These are phyloP conservation scores for Colletotrichum cordylinicola DNA, from an alignment of 2,329 filamentous ascomycete genomes.

Conservation along the genomic window DNA sequence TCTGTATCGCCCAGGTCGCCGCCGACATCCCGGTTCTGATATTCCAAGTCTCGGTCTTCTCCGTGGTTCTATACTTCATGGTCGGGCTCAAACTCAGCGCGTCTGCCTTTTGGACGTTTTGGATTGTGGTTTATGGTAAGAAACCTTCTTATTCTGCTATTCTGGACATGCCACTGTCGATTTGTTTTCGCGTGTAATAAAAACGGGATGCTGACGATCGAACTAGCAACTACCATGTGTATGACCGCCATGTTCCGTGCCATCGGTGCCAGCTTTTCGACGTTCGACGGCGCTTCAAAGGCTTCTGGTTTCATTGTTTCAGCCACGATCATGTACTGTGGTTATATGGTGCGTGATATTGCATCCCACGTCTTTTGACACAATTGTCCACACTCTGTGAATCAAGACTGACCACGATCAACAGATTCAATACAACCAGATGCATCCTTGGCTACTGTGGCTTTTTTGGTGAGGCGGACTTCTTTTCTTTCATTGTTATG, in stretches of 20 bases:
- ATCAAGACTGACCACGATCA: too few species aligned
- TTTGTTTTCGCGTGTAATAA: too few species aligned
- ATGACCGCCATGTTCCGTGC: slow-evolving; percentile 66
- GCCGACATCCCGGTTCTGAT: slow-evolving; percentile 62
- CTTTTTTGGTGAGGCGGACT: too few species aligned
- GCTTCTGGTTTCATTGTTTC: slow-evolving; percentile 55
- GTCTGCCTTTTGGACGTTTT: slow-evolving; percentile 66
- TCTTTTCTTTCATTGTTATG: too few species aligned
- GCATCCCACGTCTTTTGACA: too few species aligned
- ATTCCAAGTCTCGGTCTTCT: slow-evolving; percentile 64
- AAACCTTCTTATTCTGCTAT: too few species aligned
- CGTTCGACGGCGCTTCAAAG: slow-evolving; percentile 66
- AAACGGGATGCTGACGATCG: too few species aligned
- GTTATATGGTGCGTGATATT: too few species aligned
- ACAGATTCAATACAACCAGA: slow-evolving; percentile 65
- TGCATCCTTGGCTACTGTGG: slow-evolving; percentile 70
- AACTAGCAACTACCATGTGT: slow-evolving; percentile 57
- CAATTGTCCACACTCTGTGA: too few species aligned
- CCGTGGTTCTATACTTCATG: slow-evolving; percentile 69
- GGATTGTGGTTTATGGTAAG: slow-evolving; percentile 57
- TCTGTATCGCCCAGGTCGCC: slow-evolving; percentile 62
- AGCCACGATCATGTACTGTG: slow-evolving; percentile 65
- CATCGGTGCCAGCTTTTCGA: slow-evolving; percentile 60
- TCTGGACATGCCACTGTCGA: too few species aligned
- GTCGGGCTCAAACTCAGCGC: slow-evolving; percentile 58